phyloP scores from a whole-genome alignment of 2,329 filamentous ascomycete genomes.

The Fusarium illudens region DNA sequence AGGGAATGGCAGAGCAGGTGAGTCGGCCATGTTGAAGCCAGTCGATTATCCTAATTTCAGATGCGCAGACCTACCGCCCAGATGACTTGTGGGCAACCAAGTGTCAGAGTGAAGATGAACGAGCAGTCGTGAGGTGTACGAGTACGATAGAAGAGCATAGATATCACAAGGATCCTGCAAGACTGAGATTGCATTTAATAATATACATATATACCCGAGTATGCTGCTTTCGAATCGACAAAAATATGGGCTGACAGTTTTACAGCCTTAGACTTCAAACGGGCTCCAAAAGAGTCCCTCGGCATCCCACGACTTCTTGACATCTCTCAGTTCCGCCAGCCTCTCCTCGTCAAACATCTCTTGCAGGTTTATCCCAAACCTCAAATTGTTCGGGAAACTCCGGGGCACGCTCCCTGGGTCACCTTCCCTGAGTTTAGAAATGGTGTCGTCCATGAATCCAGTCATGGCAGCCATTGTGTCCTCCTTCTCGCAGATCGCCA shows the following conservation, averaged over 20 bases:
- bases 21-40: neutral
- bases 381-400: conserved; percentile 37
- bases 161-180: neutral
- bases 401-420: conserved; percentile 16
- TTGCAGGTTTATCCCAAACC: conserved; percentile 20
- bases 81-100: neutral
- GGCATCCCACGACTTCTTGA: conserved; percentile 39
- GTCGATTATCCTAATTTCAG: neutral
- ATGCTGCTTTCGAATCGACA: too few species aligned
- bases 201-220: neutral
- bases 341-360: conserved; percentile 33
- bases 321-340: conserved; percentile 23
- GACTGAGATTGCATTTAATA: neutral
- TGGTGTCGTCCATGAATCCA: conserved; percentile 9
- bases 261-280: conserved; percentile 6
- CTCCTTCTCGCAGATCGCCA: conserved; percentile 18
- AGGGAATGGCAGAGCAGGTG: neutral
- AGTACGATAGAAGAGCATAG: neutral
- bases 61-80: neutral
- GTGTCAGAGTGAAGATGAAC: neutral
- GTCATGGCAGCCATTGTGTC: conserved; percentile 13
- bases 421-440: conserved; percentile 9
- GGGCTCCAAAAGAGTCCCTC: conserved; percentile 42
- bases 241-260: too few species aligned
- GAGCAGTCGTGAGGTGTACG: neutral